Percentiles rank a stretch among this genome's conserved stretches.
Conservation (phyloP, 2,329 filamentous ascomycete genomes). For the Albifimbria verrucaria region DNA sequence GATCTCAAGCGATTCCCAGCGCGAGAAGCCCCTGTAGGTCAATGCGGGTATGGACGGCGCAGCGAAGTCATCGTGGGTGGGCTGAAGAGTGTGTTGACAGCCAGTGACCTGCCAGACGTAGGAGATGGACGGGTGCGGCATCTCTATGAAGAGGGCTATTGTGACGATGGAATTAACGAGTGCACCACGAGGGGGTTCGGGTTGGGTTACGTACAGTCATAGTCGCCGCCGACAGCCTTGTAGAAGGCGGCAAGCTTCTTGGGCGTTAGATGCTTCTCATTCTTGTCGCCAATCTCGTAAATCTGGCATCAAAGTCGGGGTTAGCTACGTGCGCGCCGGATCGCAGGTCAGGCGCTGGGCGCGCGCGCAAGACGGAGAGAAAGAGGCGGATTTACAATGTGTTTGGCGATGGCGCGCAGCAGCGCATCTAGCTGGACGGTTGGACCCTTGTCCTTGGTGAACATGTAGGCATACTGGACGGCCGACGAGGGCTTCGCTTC, state of each 20-base stretch:
- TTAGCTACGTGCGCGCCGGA: constrained; percentile 11
- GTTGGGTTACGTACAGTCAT: constrained; percentile 54
- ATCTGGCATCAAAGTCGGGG: constrained; percentile 39
- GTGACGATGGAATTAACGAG: constrained; percentile 6
- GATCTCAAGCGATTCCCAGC: constrained; percentile 91
- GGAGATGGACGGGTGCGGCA: constrained; percentile 71
- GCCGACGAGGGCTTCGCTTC: background rate
- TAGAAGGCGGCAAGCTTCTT: constrained; percentile 76
- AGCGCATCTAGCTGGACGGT: constrained; percentile 65
- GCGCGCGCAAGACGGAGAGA: no score
- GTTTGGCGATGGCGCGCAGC: constrained; percentile 62
- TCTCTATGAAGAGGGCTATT: constrained; percentile 71
- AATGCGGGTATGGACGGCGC: constrained; percentile 78
- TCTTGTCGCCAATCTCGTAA: constrained; percentile 55
- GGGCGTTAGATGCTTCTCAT: constrained; percentile 54
- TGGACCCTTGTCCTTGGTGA: constrained; percentile 64
- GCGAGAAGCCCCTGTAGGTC: constrained; percentile 79
- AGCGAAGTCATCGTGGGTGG: constrained; percentile 67
- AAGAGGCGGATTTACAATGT: constrained; percentile 59
- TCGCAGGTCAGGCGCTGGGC: background rate
- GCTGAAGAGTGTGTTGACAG: constrained; percentile 84
- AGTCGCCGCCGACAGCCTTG: constrained; percentile 69
- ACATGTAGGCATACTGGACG: constrained; percentile 62
- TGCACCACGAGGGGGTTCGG: constrained; percentile 3
- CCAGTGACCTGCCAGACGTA: constrained; percentile 91